Evolutionary conservation across 768 basidiomycete genomes (phyloP).

Genomic region (Lactifluus echinatus): DNA sequence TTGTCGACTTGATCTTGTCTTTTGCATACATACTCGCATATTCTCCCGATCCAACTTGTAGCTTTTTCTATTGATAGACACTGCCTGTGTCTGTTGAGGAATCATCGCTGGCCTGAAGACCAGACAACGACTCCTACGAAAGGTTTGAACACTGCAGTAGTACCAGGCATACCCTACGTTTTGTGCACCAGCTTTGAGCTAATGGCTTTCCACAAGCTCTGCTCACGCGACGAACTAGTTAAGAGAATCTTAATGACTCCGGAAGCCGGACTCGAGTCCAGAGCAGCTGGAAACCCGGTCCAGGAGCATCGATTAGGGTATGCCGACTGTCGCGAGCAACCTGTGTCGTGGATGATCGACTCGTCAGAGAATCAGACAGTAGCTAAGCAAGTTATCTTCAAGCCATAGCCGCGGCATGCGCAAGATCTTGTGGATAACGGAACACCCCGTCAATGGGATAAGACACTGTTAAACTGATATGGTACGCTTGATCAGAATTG

Average conservation of each 20-base stretch:
- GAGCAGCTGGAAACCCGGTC: no score
- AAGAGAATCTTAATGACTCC: no score
- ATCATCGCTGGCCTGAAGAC: neutral
- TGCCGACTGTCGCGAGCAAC: no score
- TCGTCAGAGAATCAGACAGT: no score
- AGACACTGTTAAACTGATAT: no score
- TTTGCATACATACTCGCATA: slow-evolving; percentile 2
- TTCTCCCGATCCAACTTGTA: slow-evolving; percentile 5
- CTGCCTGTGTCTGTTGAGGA: neutral
- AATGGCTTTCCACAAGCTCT: no score
- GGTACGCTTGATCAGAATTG: no score
- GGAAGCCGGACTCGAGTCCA: neutral
- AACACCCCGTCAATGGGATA: neutral
- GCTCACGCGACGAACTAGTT: no score
- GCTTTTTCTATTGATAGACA: neutral
- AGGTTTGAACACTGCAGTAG: no score
- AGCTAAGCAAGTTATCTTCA: no score
- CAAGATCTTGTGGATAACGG: neutral
- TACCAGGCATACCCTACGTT: neutral
- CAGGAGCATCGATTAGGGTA: no score
- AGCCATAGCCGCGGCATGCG: neutral
- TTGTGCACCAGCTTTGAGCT: neutral
- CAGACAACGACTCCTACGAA: no score
- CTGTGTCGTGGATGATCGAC: slow-evolving; percentile 2
- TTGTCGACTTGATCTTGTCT: slow-evolving; percentile 5